phyloP scores from a whole-genome alignment of 2,329 filamentous ascomycete genomes.

The Cryphonectria japonica region DNA sequence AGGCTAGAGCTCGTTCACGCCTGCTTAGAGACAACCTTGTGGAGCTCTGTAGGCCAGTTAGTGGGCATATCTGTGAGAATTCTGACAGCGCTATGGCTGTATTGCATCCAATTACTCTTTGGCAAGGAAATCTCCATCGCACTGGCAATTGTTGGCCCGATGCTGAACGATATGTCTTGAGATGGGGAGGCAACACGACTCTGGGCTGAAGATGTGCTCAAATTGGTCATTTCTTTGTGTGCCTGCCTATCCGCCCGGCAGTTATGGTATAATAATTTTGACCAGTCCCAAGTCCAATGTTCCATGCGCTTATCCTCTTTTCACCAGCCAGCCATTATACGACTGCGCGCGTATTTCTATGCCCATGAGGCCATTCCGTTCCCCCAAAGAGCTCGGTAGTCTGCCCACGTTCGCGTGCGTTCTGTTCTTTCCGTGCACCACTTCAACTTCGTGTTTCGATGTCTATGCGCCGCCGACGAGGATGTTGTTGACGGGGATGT shows the following conservation, averaged over 20 bases:
- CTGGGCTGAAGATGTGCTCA: conserved; percentile 4
- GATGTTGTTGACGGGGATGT: conserved; percentile 73
- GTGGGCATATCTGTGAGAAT: not conserved
- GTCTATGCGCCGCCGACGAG: conserved; percentile 67
- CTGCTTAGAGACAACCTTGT: not conserved
- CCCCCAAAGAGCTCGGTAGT: not conserved
- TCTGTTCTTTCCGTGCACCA: conserved; percentile 2
- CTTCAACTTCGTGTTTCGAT: conserved; percentile 2
- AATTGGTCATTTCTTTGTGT: conserved; percentile 19
- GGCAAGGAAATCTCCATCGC: not conserved
- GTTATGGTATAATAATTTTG: conserved; percentile 21
- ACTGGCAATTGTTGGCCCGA: not conserved
- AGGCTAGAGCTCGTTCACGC: not conserved
- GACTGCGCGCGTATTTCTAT: not conserved
- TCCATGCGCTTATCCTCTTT: conserved; percentile 1
- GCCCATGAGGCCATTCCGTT: not conserved
- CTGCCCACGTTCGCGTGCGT: not conserved
- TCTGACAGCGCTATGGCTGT: not conserved
- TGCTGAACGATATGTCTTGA: not conserved
- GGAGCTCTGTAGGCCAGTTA: not conserved
- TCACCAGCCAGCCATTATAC: not conserved
- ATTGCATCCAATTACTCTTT: not conserved
- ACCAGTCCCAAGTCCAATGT: conserved; percentile 5
- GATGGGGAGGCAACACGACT: not conserved
- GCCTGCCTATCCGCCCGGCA: conserved; percentile 22